Conservation (phyloP, 805 yeast species). For the Candida piceae region DNA sequence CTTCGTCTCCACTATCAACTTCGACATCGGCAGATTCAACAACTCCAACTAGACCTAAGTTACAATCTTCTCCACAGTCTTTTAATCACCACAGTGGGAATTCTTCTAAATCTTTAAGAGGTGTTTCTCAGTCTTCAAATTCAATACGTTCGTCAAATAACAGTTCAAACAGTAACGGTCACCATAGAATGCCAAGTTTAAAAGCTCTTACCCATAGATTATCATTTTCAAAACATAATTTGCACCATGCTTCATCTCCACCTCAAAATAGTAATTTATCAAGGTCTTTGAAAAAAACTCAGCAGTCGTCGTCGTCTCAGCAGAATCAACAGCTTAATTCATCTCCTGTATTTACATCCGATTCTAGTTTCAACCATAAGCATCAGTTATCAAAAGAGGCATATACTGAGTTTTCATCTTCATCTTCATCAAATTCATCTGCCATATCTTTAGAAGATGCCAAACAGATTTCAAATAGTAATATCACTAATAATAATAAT, state of each 20-base stretch:
- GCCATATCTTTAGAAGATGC: not conserved
- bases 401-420: not conserved
- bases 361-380: not conserved
- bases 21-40: no score
- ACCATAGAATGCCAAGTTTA: conserved; percentile 11
- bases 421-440: not conserved
- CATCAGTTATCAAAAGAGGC: conserved; percentile 4
- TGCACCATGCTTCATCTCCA: conserved; percentile 8
- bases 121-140: not conserved
- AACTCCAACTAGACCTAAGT: no score
- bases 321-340: not conserved
- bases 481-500: not conserved
- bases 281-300: conserved; percentile 15
- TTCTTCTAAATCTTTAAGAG: not conserved
- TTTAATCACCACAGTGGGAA: no score
- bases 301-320: no score
- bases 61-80: no score
- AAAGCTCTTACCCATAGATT: conserved; percentile 23
- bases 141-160: not conserved
- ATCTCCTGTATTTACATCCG: no score
- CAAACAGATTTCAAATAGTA: not conserved
- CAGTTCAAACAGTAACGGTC: conserved; percentile 2
- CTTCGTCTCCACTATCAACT: no score
- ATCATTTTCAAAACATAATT: conserved; percentile 24
- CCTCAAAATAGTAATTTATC: conserved; percentile 18